Conservation (phyloP, 495 filamentous ascomycete genomes). For the Neurospora discreta region DNA sequence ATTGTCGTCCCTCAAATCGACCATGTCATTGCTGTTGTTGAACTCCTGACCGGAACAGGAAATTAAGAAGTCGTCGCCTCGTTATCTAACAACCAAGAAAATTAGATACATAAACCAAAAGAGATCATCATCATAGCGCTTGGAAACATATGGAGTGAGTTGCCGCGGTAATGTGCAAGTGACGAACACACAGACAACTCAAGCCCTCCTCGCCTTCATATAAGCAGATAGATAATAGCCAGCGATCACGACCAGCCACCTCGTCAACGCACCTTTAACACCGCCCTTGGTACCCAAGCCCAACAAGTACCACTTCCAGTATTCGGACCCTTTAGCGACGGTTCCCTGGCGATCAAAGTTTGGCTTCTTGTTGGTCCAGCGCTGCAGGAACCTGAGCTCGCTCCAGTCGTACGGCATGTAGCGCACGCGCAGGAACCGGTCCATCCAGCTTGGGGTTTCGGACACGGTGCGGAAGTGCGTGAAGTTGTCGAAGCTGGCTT, state of each 20-base stretch:
- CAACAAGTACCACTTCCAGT: constrained; percentile 35
- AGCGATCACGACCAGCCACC: constrained; percentile 34
- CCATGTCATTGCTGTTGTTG: background rate
- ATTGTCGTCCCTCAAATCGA: background rate
- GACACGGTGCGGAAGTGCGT: constrained; percentile 67
- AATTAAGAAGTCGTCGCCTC: background rate
- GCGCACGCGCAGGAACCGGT: constrained; percentile 58
- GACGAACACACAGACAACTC: background rate
- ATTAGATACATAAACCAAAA: background rate
- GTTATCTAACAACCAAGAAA: background rate
- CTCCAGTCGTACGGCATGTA: constrained; percentile 62
- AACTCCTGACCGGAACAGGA: background rate
- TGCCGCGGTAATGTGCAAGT: background rate
- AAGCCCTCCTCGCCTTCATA: background rate
- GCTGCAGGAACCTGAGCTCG: constrained; percentile 45
- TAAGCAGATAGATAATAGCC: constrained; percentile 9
- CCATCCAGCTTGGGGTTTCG: constrained; percentile 71
- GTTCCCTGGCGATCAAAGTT: constrained; percentile 75
- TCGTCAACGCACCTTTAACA: constrained; percentile 36
- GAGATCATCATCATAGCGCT: background rate
- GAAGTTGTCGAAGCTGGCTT: constrained; percentile 75
- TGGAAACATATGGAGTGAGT: background rate
- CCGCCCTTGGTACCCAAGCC: constrained; percentile 32
- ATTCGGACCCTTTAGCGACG: constrained; percentile 37
- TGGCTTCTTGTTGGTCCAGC: constrained; percentile 48